These are phyloP conservation scores for Fusarium acutatum DNA, from an alignment of 2,329 filamentous ascomycete species.

Conservation along the genomic window DNA sequence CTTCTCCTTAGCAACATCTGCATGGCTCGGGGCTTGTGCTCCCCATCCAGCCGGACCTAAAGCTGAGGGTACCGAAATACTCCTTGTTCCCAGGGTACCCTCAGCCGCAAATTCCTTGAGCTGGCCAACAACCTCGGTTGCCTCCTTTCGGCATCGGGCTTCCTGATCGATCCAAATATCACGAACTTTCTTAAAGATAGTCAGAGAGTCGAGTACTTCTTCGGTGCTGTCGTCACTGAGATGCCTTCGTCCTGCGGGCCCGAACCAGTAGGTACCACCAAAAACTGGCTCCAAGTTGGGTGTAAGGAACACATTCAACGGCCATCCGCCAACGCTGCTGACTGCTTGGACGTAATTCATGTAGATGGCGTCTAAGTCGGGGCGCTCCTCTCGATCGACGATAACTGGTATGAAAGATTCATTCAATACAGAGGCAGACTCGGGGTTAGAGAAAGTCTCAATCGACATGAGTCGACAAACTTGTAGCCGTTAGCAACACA, in stretches of 20 bases:
- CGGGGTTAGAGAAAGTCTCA: conserved; percentile 86
- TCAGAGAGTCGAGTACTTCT: conserved; percentile 79
- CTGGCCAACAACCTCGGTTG: conserved; percentile 81
- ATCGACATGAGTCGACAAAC: conserved; percentile 91
- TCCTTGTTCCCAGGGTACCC: conserved; percentile 70
- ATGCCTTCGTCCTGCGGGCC: conserved; percentile 67
- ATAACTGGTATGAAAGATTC: conserved; percentile 89
- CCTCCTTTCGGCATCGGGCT: conserved; percentile 81
- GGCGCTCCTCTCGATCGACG: conserved; percentile 91
- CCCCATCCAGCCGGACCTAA: conserved; percentile 45
- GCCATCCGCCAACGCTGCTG: conserved; percentile 90
- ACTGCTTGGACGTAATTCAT: conserved; percentile 99
- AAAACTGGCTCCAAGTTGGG: conserved; percentile 93
- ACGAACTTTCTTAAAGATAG: conserved; percentile 81
- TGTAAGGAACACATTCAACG: conserved; percentile 95
- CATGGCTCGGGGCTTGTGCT: conserved; percentile 42
- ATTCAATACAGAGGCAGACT: conserved; percentile 85
- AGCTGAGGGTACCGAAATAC: conserved; percentile 43
- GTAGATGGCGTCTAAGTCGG: conserved; percentile 93
- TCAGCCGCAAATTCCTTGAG: conserved; percentile 89
- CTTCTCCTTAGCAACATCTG: conserved; percentile 32
- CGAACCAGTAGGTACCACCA: conserved; percentile 95
- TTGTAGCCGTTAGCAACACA: conserved; percentile 46
- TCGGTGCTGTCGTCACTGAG: conserved; percentile 53
- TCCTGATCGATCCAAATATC: conserved; percentile 85